Base-by-base conservation (phyloP, 2,329 filamentous ascomycete species). In the Phyllosticta citribraziliensis region DNA sequence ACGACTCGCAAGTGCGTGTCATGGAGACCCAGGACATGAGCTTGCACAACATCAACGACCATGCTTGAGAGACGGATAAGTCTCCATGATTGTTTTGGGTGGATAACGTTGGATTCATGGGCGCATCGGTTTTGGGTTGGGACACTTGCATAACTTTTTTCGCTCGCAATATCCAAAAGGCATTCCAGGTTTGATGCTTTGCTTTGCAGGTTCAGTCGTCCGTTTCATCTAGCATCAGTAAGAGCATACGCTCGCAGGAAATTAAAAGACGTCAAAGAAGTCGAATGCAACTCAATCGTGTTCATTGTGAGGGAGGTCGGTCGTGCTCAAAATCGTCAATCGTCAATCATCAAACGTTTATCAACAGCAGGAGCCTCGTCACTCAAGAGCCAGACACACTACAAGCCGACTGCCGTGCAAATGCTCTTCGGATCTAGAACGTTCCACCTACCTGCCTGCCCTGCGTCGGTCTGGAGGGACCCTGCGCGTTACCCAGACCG, bases 1-100 rank as follows among this genome's bases (percentile, higher is more conserved):
- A 54, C 60, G 63, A 65, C 19, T 74, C 76, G 30, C 73, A 76
- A 50, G 72, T 81, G 24, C 75, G 73, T 50, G 75, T 80, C 63
- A 74, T 76, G 35, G 80, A 61, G 58, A 75, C 72, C 57, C 76
- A 85, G 78, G 84, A 86, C 68, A 84, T 86, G 65, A 82, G 80
- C 67, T 74, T 86, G 66, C 83, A 85, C 70, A 85, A 85, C 70
- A 68, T 77, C 61, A 74, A 77, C 58, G 76, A 78, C 63, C 69
- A 73, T 60, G 54, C 52, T 12, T 53, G 14, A n/a, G n/a, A 47
- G 40, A 5, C 14, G 17, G 40, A 5, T 8, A n/a, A 47, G 17
- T n/a, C 4, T 14, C 5, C 0, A 47, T 47, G 40, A 47, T 47
- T 47, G 22, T 40, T n/a, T n/a, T 47, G 40, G 40, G 40, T 47